Evolutionary conservation across 148 eudicot species (phyloP).

Genomic region (Silene uniflora): DNA sequence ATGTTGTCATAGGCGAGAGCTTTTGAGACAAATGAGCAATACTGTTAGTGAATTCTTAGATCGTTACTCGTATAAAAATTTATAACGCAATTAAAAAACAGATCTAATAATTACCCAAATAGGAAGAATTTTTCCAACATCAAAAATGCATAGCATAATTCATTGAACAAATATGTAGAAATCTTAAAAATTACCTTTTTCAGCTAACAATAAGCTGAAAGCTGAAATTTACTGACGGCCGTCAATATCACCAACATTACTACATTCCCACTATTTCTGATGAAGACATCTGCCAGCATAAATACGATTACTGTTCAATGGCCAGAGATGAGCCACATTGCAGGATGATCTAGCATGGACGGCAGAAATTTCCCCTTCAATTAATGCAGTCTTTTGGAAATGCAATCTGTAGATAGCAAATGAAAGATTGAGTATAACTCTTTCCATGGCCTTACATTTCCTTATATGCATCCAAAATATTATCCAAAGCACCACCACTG

Average conservation of each 20-base stretch:
- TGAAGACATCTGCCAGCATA: background rate
- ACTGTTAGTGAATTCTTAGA: no score
- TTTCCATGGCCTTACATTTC: conserved; percentile 17
- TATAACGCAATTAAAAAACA: no score
- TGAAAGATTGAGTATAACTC: conserved; percentile 27
- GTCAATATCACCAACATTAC: conserved; percentile 13
- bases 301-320: conserved; percentile 12
- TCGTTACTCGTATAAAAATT: no score
- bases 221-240: background rate
- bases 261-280: background rate
- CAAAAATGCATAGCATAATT: background rate
- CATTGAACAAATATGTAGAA: background rate
- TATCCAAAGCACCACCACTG: conserved; percentile 26
- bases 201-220: background rate
- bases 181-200: conserved; percentile 6
- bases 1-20: background rate
- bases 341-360: conserved; percentile 14
- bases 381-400: conserved; percentile 7
- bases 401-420: conserved; percentile 25
- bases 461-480: conserved; percentile 27
- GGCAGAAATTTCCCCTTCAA: conserved; percentile 18
- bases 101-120: no score
- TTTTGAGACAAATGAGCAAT: background rate
- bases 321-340: conserved; percentile 17
- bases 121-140: background rate